A percentile compares a stretch with the other conserved stretches of the same genome.
Evolutionary conservation across 441 rosid genomes (phyloP).

Genomic region (Cnidoscolus chayamansa): DNA sequence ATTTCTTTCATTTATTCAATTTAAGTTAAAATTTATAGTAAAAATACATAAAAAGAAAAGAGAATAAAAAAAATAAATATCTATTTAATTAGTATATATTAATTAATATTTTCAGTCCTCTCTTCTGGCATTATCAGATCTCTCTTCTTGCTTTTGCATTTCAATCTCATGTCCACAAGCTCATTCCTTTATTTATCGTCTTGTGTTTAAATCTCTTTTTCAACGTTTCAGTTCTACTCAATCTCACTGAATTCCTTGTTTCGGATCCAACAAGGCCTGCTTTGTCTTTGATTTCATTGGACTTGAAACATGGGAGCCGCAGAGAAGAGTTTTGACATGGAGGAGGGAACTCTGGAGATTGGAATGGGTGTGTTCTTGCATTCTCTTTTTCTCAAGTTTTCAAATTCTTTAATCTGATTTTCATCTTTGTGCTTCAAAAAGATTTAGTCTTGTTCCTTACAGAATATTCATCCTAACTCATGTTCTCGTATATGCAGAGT

Average conservation of each 20-base stretch:
- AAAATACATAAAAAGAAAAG: too few species aligned
- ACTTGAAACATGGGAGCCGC: slow-evolving; percentile 16
- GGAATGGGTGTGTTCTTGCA: slow-evolving; percentile 61
- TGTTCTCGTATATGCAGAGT: slow-evolving; percentile 45
- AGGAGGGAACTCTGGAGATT: slow-evolving; percentile 79
- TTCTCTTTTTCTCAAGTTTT: neutral
- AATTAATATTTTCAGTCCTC: too few species aligned
- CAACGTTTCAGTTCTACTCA: neutral
- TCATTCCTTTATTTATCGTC: neutral
- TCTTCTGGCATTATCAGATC: neutral
- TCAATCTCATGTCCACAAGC: neutral
- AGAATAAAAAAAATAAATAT: too few species aligned
- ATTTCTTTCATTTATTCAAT: too few species aligned
- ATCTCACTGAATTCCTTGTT: neutral
- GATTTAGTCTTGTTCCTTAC: neutral
- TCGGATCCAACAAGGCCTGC: neutral
- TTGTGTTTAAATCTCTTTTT: too few species aligned
- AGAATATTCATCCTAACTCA: neutral
- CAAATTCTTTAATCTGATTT: neutral
- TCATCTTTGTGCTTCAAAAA: neutral
- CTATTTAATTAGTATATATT: too few species aligned
- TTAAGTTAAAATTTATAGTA: too few species aligned
- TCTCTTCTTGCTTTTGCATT: neutral
- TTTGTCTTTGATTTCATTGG: neutral
- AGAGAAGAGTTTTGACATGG: slow-evolving; percentile 36